Conservation (phyloP, 176 grass and related monocot genomes). For the Ensete glaucum region DNA sequence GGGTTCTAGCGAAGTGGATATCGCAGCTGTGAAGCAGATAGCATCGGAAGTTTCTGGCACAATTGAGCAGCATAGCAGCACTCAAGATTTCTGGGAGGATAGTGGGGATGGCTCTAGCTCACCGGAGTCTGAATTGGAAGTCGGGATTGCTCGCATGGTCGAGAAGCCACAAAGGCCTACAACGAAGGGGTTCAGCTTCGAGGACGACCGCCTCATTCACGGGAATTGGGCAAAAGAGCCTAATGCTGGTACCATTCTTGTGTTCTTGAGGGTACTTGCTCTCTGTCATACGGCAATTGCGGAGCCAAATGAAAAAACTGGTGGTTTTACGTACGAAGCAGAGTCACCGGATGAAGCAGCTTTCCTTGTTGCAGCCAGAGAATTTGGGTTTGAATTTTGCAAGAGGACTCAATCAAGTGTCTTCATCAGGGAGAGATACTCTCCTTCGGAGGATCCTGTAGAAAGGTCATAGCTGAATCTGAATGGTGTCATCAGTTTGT, state of each 20-base stretch:
- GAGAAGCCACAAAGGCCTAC: slow-evolving; percentile 37
- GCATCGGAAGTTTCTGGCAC: slow-evolving; percentile 36
- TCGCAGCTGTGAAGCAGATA: slow-evolving; percentile 78
- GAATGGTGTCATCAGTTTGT: not conserved
- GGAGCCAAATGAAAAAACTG: slow-evolving; percentile 59
- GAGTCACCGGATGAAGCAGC: slow-evolving; percentile 87
- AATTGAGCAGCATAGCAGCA: slow-evolving; percentile 29
- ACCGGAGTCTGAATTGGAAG: slow-evolving; percentile 48
- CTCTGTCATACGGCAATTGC: slow-evolving; percentile 88
- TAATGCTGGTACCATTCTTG: slow-evolving; percentile 31
- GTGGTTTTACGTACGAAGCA: slow-evolving; percentile 76
- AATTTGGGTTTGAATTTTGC: slow-evolving; percentile 95
- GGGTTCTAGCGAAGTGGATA: slow-evolving; percentile 80
- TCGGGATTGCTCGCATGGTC: slow-evolving; percentile 33
- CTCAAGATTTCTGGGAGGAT: slow-evolving; percentile 50
- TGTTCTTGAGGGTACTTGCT: slow-evolving; percentile 90
- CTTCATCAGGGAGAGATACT: slow-evolving; percentile 66
- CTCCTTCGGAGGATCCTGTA: slow-evolving; percentile 35
- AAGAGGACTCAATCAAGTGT: slow-evolving; percentile 86
- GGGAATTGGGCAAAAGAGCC: slow-evolving; percentile 81
- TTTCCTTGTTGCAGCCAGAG: slow-evolving; percentile 87
- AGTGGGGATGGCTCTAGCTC: slow-evolving; percentile 21
- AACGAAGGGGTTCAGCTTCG: slow-evolving; percentile 84
- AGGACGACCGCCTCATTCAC: slow-evolving; percentile 71
- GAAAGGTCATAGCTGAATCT: slow-evolving; percentile 56